Base-by-base conservation (phyloP, 805 yeast genomes). In the Naumovozyma baii region DNA sequence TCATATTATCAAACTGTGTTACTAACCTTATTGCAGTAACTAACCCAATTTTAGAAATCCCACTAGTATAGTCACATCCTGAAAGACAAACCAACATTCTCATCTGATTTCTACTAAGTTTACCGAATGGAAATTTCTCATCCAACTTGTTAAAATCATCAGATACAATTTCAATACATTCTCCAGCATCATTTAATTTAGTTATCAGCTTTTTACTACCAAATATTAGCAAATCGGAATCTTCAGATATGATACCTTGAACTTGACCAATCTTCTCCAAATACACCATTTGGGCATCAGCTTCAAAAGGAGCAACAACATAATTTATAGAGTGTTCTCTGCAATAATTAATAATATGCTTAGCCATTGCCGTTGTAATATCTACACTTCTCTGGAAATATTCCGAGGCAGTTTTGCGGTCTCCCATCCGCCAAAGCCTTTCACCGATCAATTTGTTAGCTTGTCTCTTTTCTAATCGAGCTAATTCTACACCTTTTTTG, bases 291-390 rank as follows among this genome's bases (percentile, higher is more conserved):
- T 90, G 97, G 1, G 97, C 83, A 57, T 90, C 98, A 1, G 97
- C 97, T 62, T 90, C 98, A 56, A 86, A 90, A 0, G 98, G 98
- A 0, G 98, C 96, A 4, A 90, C 97, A 5, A 90, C 74, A 50
- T 73, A 88, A 41, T 69, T 72, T 37, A 90, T 75, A 1, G 62
- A 60, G 31, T 70, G 64, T n/a, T 57, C 46, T 46, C 76, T 76
- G 44, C 92, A 67, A 50, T 73, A 79, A 25, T 79, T 80, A 54
- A 87, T 85, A 12, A 88, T 69, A 5, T 83, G 70, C 48, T 82
- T 82, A 5, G 95, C 96, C 88, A 90, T 85, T 45, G 76, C 75
- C 1, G 95, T 84, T 2, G 94, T 82, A 12, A 90, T 82, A 49
- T 82, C 87, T 7, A 94, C 80, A 17, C 90, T 78, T 57, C 80